Evolutionary conservation across 192 early-diverging fungal species (phyloP), one percentile per base, ranked within the genome.

Genomic region (Coemansia sp.): DNA sequence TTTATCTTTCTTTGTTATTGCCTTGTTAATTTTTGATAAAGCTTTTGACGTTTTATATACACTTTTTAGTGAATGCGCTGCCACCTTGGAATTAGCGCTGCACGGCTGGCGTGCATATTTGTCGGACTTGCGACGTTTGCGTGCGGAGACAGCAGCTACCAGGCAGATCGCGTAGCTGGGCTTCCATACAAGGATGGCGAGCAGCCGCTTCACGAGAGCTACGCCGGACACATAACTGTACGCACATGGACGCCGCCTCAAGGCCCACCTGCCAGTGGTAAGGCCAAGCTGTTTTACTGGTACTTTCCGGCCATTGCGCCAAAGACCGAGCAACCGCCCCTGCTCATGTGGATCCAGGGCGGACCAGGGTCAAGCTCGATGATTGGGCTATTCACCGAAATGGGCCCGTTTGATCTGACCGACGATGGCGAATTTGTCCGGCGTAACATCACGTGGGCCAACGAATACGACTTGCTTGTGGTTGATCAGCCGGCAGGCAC

Each of bases 401-500:
- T 88, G 79, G 92, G 92, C 1, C 92, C 92, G 22, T 65, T 91
- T 14, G 73, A 79, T 2, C 65, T 93, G 19, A 85, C 79, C n/a
- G 76, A 77, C 21, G 79, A 84, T 25, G 72, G 85, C 50, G 81
- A 74, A 35, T 81, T 91, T 41, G 63, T 65, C 9, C 68, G 86
- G 7, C 73, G 84, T 43, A 62, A 76, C 17, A 47, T 80, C 27
- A 75, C 84, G 3, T 94, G 92, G 92, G 86, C 84, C 37, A 81
- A 86, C 41, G 72, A 89, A 37, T 89, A 88, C 59, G 85, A 87
- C 45, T 65, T 94, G 72, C 72, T 94, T 12, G 90, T 89, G 39
- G 86, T 94, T 37, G 92, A 94, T 68, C 89, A 90, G 60, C 92
- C 92, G 8, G 90, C 88, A 8, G 92, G 92, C n/a, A 87, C 88